Percentiles rank a stretch among this genome's conserved stretches.
phyloP scores from a whole-genome alignment of 2,329 filamentous ascomycete genomes.

The Sphaerulina vaccinii region DNA sequence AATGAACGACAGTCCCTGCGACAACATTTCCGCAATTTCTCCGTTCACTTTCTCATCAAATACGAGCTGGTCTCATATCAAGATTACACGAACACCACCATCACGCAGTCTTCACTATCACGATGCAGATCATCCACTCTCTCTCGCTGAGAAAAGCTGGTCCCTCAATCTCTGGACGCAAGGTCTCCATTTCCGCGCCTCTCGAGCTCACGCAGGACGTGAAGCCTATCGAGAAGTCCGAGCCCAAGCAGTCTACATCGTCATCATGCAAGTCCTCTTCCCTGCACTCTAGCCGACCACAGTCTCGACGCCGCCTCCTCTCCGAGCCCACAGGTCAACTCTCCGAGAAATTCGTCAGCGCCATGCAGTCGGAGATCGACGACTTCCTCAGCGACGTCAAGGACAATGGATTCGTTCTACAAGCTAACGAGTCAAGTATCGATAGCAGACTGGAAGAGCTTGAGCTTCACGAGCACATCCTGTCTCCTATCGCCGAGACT shows the following conservation, averaged over 20 bases:
- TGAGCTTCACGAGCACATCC: conserved; percentile 11
- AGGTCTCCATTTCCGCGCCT: conserved; percentile 2
- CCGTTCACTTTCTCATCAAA: neutral
- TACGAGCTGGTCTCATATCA: conserved; percentile 5
- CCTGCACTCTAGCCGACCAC: neutral
- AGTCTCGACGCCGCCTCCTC: neutral
- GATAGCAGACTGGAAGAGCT: conserved; percentile 2
- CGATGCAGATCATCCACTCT: neutral
- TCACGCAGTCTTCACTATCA: neutral
- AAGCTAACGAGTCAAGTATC: conserved; percentile 4
- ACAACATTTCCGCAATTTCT: neutral
- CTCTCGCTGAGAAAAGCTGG: neutral
- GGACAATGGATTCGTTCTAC: conserved; percentile 9
- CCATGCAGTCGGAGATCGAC: conserved; percentile 10
- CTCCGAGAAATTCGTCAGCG: neutral
- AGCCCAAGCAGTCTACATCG: neutral
- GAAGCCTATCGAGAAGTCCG: neutral
- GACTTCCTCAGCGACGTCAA: conserved; percentile 9
- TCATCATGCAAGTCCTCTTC: conserved; percentile 1
- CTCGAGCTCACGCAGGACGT: conserved; percentile 2
- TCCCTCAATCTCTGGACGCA: conserved; percentile 1
- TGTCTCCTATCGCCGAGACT: conserved; percentile 12
- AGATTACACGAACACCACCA: neutral
- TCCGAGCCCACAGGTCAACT: neutral
- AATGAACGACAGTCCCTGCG: neutral